A percentile compares a stretch with the other conserved stretches of the same genome.
Evolutionary conservation across 495 filamentous ascomycete species (phyloP).

Genomic region (Penicillium silybi): DNA sequence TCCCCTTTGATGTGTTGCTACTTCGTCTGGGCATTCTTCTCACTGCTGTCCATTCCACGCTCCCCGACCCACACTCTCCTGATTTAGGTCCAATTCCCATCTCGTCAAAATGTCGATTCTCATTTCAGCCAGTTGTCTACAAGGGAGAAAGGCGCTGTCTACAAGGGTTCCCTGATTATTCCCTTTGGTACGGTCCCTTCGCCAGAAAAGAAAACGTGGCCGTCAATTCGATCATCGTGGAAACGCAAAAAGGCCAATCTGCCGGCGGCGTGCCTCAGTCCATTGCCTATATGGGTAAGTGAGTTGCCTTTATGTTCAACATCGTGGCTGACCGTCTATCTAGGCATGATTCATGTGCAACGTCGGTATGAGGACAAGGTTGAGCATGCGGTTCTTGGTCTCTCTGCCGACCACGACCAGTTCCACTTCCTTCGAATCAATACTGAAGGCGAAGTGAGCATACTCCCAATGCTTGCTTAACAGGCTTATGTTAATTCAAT

Average conservation of each 20-base stretch:
- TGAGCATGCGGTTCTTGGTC: not conserved
- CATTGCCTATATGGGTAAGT: not conserved
- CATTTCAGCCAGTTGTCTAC: not conserved
- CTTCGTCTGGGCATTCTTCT: too few relatives aligned
- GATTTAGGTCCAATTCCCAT: not conserved
- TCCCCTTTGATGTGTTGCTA: too few relatives aligned
- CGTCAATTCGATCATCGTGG: not conserved
- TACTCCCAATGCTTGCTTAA: too few relatives aligned
- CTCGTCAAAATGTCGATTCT: not conserved
- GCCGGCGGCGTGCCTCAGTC: not conserved
- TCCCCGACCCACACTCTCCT: not conserved
- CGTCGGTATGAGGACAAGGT: not conserved
- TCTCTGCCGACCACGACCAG: not conserved
- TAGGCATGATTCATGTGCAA: not conserved
- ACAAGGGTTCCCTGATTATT: not conserved
- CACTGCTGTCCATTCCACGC: too few relatives aligned
- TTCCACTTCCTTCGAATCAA: not conserved
- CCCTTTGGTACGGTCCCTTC: not conserved
- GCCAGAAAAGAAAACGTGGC: not conserved
- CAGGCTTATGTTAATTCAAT: too few relatives aligned
- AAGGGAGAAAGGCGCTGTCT: not conserved
- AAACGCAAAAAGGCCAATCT: not conserved
- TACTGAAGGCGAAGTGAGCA: too few relatives aligned
- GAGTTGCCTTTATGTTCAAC: not conserved
- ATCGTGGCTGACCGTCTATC: not conserved